These are phyloP conservation scores for Pseudisothecium myosuroides DNA, from an alignment of 225 moss, liverwort and hornwort genomes.

Conservation along the genomic window DNA sequence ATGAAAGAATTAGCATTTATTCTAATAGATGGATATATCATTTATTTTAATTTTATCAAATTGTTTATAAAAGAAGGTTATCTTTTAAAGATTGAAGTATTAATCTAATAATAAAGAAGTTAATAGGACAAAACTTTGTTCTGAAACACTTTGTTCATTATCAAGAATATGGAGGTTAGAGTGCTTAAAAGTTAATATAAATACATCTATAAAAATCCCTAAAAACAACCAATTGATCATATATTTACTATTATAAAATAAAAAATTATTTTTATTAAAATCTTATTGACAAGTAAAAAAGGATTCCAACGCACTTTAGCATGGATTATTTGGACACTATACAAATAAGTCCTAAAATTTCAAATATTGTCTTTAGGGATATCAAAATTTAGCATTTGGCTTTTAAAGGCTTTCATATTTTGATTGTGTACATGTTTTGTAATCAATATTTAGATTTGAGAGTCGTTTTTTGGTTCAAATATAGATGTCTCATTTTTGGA, in stretches of 20 bases:
- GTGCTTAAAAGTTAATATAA: background rate
- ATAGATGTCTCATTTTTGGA: background rate
- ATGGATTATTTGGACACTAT: background rate
- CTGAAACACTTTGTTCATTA: background rate
- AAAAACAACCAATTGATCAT: background rate
- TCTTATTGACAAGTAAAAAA: background rate
- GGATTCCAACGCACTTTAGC: background rate
- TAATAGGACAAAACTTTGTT: background rate
- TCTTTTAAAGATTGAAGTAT: background rate
- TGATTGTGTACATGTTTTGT: background rate
- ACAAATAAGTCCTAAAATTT: background rate
- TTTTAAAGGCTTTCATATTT: rapidly evolving
- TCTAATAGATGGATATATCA: background rate
- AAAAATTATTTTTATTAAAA: background rate
- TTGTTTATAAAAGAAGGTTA: background rate
- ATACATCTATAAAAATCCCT: background rate
- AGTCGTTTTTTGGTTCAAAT: background rate
- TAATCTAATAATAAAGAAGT: background rate
- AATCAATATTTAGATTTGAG: background rate
- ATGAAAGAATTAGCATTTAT: background rate
- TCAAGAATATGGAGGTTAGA: rapidly evolving
- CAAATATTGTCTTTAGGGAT: background rate
- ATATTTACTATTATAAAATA: background rate
- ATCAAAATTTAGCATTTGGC: background rate
- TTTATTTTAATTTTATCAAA: background rate